These are phyloP conservation scores for Plasmodium coatneyi DNA, from an alignment of 169 alveolate species.

Conservation along the genomic window DNA sequence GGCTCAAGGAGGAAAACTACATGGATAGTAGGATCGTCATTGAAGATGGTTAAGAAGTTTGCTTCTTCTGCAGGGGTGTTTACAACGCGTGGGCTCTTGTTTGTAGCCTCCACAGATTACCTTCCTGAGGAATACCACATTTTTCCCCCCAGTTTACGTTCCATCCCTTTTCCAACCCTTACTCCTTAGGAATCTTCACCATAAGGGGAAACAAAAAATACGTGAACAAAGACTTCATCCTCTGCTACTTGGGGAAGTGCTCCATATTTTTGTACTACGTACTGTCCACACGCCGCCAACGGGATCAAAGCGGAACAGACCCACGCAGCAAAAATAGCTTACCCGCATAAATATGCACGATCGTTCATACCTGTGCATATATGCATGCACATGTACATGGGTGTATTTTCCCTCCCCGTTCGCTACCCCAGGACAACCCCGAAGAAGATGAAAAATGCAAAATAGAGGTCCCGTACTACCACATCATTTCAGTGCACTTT, in stretches of 20 bases:
- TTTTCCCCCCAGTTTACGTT: not conserved
- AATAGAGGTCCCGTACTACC: conserved; percentile 71
- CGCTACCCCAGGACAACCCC: conserved; percentile 25
- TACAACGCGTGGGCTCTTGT: not conserved
- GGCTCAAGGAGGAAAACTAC: conserved; percentile 68
- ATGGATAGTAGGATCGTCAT: conserved; percentile 37
- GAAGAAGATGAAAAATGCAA: conserved; percentile 72
- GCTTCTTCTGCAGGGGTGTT: not conserved
- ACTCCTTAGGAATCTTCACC: conserved; percentile 15
- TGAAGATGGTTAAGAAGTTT: conserved; percentile 51
- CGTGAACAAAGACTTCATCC: conserved; percentile 22
- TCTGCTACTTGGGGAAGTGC: conserved; percentile 63
- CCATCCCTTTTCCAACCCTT: not conserved
- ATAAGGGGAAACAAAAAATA: conserved; percentile 9
- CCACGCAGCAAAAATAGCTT: not conserved
- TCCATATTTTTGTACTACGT: conserved; percentile 56
- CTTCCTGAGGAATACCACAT: not conserved
- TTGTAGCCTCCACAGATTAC: not conserved
- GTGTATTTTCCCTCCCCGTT: not conserved
- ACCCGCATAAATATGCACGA: not conserved
- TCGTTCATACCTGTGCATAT: not conserved
- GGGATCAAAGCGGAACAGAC: not conserved
- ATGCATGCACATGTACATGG: not conserved
- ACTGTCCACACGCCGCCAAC: not conserved
- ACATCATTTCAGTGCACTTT: conserved; percentile 17